Evolutionary conservation across 2,329 filamentous ascomycete species (phyloP).

Genomic region (Phyllosticta capitalensis): DNA sequence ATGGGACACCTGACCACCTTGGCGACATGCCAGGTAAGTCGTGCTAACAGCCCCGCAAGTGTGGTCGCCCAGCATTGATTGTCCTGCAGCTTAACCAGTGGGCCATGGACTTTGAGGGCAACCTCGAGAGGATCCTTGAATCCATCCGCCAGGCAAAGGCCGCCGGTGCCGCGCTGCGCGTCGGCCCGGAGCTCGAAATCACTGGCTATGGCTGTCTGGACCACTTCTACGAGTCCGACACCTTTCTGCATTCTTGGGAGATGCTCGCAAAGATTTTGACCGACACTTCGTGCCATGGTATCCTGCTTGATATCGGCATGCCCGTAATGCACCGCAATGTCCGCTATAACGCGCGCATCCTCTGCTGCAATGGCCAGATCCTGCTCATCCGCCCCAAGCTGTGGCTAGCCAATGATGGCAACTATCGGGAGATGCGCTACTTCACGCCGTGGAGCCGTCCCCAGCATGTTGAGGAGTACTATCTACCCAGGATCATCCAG

Average conservation of each 20-base stretch:
- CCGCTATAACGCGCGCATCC: constrained; percentile 55
- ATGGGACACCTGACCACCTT: constrained; percentile 13
- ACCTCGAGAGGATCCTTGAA: constrained; percentile 53
- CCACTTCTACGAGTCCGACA: constrained; percentile 43
- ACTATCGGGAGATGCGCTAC: constrained; percentile 34
- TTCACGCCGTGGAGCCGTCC: constrained; percentile 37
- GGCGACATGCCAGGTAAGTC: constrained; percentile 11
- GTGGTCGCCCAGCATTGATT: neutral
- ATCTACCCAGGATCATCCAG: constrained; percentile 50
- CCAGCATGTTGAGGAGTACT: constrained; percentile 53
- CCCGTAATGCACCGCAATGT: constrained; percentile 54
- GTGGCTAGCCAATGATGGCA: constrained; percentile 62
- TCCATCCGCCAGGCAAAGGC: constrained; percentile 52
- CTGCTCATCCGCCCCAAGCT: constrained; percentile 64
- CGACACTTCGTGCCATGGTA: constrained; percentile 52
- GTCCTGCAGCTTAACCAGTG: constrained; percentile 32
- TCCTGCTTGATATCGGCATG: constrained; percentile 46
- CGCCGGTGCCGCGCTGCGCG: constrained; percentile 52
- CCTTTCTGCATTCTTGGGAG: constrained; percentile 40
- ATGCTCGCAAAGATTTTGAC: constrained; percentile 51
- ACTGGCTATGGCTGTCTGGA: constrained; percentile 60
- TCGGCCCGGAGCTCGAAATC: constrained; percentile 44
- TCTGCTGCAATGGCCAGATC: constrained; percentile 57
- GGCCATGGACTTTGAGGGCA: constrained; percentile 55
- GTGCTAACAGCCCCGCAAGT: neutral